Percentiles rank a stretch among this genome's conserved stretches.
Evolutionary conservation across 768 basidiomycete species (phyloP).

Genomic region (Hypholoma sublateritium): DNA sequence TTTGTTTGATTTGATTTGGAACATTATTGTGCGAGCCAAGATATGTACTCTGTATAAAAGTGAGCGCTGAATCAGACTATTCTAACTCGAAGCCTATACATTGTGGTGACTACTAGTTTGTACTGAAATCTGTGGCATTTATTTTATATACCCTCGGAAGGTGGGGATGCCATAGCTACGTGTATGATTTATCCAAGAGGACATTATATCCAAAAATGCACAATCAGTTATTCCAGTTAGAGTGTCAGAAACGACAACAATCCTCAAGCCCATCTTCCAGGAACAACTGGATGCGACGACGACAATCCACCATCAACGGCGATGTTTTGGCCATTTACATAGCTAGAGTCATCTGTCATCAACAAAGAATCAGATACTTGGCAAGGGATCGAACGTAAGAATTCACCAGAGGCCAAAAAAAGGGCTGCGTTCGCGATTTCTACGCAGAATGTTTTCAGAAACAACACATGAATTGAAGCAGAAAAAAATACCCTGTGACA

Average conservation of each 20-base stretch:
- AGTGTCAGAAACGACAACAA: not conserved
- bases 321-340: slow-evolving; percentile 87
- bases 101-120: no score
- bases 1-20: no score
- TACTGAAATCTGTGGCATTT: no score
- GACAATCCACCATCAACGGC: slow-evolving; percentile 88
- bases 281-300: slow-evolving; percentile 74
- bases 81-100: no score
- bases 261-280: slow-evolving; percentile 65
- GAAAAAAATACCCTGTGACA: slow-evolving; percentile 63
- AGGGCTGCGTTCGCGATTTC: slow-evolving; percentile 86
- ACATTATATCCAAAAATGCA: not conserved
- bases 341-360: slow-evolving; percentile 77
- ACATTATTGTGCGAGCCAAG: no score
- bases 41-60: no score
- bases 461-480: slow-evolving; percentile 1
- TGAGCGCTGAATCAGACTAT: no score
- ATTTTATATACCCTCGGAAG: no score
- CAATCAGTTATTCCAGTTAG: not conserved
- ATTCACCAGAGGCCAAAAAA: slow-evolving; percentile 84
- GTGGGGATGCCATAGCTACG: no score
- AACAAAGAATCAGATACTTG: not conserved
- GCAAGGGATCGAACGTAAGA: not conserved
- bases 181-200: no score
- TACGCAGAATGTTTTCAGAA: slow-evolving; percentile 28